A percentile compares a stretch with the other conserved stretches of the same genome.
Conservation (phyloP, 192 early-diverging fungal genomes). For the Coemansia sp. region DNA sequence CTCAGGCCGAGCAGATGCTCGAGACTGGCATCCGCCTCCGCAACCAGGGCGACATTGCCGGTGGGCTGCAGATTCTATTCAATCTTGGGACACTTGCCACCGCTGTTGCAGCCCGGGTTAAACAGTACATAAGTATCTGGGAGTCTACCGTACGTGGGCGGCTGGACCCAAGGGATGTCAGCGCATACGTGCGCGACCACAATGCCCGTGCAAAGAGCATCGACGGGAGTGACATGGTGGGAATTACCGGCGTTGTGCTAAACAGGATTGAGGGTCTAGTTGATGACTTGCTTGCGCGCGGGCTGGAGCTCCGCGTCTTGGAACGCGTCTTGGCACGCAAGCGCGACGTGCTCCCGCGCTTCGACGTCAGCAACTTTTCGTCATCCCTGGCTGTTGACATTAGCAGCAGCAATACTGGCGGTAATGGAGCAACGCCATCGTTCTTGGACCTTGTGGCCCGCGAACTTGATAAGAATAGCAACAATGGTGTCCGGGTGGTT, state of each 20-base stretch:
- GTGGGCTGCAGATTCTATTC: constrained; percentile 32
- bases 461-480: constrained; percentile 19
- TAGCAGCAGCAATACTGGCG: background rate
- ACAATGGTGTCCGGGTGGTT: background rate
- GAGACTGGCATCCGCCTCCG: constrained; percentile 25
- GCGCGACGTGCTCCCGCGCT: constrained; percentile 31
- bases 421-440: background rate
- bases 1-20: constrained; percentile 24
- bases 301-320: constrained; percentile 28
- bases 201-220: constrained; percentile 16
- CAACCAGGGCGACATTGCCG: constrained; percentile 26
- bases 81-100: constrained; percentile 28
- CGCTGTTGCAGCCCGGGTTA: constrained; percentile 8
- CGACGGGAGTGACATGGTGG: constrained; percentile 37
- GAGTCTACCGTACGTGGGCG: constrained; percentile 1
- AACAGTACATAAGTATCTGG: constrained; percentile 10
- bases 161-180: constrained; percentile 12
- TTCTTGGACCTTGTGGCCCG: constrained; percentile 21
- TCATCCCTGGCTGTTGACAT: background rate
- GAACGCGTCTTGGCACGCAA: constrained; percentile 43
- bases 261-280: constrained; percentile 15
- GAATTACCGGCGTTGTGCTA: constrained; percentile 29
- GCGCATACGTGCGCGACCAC: constrained; percentile 26
- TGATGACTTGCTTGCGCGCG: constrained; percentile 22
- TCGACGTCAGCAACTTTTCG: constrained; percentile 19